Percentiles rank a stretch among this genome's conserved stretches.
phyloP scores from a whole-genome alignment of 208 protist species.

The Trypanosoma melophagium region DNA sequence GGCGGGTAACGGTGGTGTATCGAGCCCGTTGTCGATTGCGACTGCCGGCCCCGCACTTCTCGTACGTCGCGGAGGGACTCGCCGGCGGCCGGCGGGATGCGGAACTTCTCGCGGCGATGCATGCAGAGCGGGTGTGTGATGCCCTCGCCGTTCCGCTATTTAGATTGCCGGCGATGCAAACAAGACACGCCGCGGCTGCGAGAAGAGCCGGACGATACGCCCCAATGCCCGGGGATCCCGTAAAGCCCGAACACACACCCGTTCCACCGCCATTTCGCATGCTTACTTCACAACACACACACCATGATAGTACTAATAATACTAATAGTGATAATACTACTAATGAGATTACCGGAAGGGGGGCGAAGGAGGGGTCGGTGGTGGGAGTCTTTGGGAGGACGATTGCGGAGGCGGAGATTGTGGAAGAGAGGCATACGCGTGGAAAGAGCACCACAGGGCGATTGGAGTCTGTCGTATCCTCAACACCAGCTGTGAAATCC shows the following conservation, averaged over 20 bases:
- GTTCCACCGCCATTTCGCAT: constrained; percentile 74
- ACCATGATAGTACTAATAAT: background rate
- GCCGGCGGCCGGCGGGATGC: constrained; percentile 64
- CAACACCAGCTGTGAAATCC: no score
- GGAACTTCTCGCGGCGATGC: constrained; percentile 82
- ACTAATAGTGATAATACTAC: background rate
- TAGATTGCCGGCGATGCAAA: constrained; percentile 58
- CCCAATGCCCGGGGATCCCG: constrained; percentile 59
- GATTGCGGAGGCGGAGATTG: constrained; percentile 33
- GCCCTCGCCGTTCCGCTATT: constrained; percentile 71
- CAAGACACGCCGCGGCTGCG: constrained; percentile 61
- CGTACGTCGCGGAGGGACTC: constrained; percentile 68
- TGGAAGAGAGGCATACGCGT: constrained; percentile 6
- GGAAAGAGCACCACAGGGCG: background rate
- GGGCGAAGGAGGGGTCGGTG: background rate
- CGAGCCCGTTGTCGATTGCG: constrained; percentile 41
- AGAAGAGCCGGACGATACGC: constrained; percentile 60
- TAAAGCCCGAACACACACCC: constrained; percentile 55
- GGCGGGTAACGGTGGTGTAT: constrained; percentile 25
- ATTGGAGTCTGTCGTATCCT: no score
- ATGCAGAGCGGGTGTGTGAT: constrained; percentile 78
- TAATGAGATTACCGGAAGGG: background rate
- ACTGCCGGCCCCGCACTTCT: constrained; percentile 60
- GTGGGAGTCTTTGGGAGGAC: constrained; percentile 19
- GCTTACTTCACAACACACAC: constrained; percentile 17